Percentiles rank a stretch among this genome's conserved stretches.
phyloP scores from a whole-genome alignment of 2,329 filamentous ascomycete species.

The Ophiocordyceps camponoti-leonardi region DNA sequence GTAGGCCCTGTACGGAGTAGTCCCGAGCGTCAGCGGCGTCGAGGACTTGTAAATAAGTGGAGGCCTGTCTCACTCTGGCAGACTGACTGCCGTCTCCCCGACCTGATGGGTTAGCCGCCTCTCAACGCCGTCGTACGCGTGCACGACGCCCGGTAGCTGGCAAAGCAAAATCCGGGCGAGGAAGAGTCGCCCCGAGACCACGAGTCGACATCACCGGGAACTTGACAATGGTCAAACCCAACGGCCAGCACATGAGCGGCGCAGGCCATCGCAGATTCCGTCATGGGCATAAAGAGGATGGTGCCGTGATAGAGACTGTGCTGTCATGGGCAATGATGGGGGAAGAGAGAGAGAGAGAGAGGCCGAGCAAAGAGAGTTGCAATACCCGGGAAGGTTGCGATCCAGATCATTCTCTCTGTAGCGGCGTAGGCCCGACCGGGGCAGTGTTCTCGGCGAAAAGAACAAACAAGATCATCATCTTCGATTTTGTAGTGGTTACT shows the following conservation, averaged over 20 bases:
- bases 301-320: constrained; percentile 3
- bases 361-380: neutral
- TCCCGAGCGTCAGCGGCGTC: neutral
- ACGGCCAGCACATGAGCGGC: constrained; percentile 6
- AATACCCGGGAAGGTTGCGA: neutral
- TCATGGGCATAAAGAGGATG: constrained; percentile 9
- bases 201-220: constrained; percentile 8
- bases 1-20: constrained; percentile 7
- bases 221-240: constrained; percentile 7
- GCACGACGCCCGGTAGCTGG: constrained; percentile 10
- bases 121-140: too few species aligned
- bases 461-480: too few species aligned
- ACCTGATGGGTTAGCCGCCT: too few species aligned
- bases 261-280: constrained; percentile 6
- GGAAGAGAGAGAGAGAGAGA: neutral
- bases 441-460: too few species aligned
- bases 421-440: too few species aligned
- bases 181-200: constrained; percentile 12
- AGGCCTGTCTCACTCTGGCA: constrained; percentile 8
- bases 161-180: constrained; percentile 13
- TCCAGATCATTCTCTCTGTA: too few species aligned
- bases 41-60: neutral
- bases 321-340: constrained; percentile 1
- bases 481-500: too few species aligned
- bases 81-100: constrained; percentile 12